Percentiles rank a stretch among this genome's conserved stretches.
These are phyloP conservation scores for Metschnikowia lunata DNA, from an alignment of 805 yeast species.

Conservation along the genomic window DNA sequence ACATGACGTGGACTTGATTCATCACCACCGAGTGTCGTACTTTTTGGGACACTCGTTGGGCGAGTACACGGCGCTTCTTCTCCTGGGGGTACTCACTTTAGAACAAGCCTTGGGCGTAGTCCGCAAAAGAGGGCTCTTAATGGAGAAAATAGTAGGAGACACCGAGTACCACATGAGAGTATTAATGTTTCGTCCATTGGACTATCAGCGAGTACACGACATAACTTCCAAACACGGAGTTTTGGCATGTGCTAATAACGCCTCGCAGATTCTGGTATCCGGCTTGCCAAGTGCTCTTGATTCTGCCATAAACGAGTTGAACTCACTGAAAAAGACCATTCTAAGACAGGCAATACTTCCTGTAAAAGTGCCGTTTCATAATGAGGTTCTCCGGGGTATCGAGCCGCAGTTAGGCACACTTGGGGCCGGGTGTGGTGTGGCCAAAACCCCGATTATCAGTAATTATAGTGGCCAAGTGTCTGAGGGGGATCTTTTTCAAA, in stretches of 20 bases:
- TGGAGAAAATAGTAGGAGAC: constrained; percentile 8
- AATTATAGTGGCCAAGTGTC: constrained; percentile 32
- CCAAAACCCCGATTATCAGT: constrained; percentile 31
- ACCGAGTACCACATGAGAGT: constrained; percentile 31
- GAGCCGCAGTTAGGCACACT: constrained; percentile 26
- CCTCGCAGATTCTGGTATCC: constrained; percentile 40
- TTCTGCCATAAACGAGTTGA: constrained; percentile 16
- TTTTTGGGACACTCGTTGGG: constrained; percentile 18
- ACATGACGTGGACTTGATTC: constrained; percentile 16
- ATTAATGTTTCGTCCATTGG: constrained; percentile 23
- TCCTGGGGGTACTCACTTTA: constrained; percentile 14
- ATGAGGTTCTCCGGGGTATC: constrained; percentile 34
- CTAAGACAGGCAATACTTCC: constrained; percentile 31
- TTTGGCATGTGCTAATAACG: constrained; percentile 47
- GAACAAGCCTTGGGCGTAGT: constrained; percentile 12
- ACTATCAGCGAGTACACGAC: constrained; percentile 21
- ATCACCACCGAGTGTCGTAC: constrained; percentile 9
- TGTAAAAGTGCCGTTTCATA: constrained; percentile 52
- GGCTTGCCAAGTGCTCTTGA: constrained; percentile 32
- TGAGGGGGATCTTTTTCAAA: constrained; percentile 21
- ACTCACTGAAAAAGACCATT: constrained; percentile 15
- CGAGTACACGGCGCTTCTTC: constrained; percentile 16
- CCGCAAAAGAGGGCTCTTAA: constrained; percentile 17
- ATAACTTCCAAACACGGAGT: constrained; percentile 20
- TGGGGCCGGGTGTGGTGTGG: constrained; percentile 8